These are phyloP conservation scores for Exidia glandulosa DNA, from an alignment of 768 basidiomycete genomes.

Conservation along the genomic window DNA sequence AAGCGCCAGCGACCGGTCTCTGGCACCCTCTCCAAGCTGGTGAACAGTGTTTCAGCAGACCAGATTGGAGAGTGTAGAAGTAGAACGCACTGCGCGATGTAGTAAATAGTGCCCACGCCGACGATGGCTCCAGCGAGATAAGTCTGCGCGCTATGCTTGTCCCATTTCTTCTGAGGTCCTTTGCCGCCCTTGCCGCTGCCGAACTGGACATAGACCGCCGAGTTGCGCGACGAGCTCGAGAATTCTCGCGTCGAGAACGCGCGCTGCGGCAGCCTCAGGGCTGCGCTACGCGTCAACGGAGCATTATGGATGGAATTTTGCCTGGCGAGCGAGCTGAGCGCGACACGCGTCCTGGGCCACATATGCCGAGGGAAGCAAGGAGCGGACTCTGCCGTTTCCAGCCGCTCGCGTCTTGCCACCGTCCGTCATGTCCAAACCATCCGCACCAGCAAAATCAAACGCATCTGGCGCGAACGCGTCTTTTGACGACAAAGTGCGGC, in stretches of 20 bases:
- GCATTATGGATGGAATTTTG: too few relatives aligned
- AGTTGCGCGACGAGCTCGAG: neutral
- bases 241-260: neutral
- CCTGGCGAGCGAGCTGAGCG: too few relatives aligned
- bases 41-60: neutral
- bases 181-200: neutral
- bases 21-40: constrained; percentile 74
- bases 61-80: neutral
- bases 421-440: constrained; percentile 10
- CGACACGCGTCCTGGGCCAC: too few relatives aligned
- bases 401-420: too few relatives aligned
- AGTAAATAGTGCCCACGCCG: neutral
- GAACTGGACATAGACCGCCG: neutral
- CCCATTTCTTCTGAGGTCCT: neutral
- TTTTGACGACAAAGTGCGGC: constrained; percentile 74
- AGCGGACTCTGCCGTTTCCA: too few relatives aligned
- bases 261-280: neutral
- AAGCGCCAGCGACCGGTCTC: constrained; percentile 85
- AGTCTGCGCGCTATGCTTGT: neutral
- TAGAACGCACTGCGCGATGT: neutral
- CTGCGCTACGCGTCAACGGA: too few relatives aligned
- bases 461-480: constrained; percentile 54
- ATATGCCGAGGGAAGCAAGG: too few relatives aligned
- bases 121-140: neutral
- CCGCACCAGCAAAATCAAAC: constrained; percentile 17